phyloP scores from a whole-genome alignment of 371 early-diverging fungal genomes.

The Dinochytrium kinnereticum region DNA sequence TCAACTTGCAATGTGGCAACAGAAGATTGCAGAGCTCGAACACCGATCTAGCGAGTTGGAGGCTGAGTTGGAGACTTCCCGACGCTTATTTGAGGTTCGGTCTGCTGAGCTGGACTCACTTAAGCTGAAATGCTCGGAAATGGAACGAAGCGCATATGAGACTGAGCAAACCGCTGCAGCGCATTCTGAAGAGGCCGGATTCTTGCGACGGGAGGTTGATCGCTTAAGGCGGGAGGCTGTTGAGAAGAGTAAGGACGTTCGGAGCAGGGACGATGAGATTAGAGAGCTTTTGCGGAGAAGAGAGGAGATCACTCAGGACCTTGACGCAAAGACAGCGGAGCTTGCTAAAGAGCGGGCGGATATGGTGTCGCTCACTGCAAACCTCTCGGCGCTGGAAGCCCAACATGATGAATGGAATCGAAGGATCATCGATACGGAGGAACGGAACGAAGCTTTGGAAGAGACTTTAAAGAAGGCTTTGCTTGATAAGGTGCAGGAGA shows the following conservation, averaged over 20 bases:
- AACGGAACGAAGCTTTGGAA: constrained; percentile 5
- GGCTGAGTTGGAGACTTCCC: constrained; percentile 52
- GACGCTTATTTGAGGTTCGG: constrained; percentile 52
- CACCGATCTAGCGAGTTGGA: constrained; percentile 43
- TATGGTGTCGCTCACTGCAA: neutral
- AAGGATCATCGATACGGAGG: constrained; percentile 22
- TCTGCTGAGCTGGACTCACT: constrained; percentile 49
- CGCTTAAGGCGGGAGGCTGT: constrained; percentile 23
- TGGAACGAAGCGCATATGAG: constrained; percentile 49
- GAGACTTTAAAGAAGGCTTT: constrained; percentile 7
- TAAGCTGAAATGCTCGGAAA: constrained; percentile 41
- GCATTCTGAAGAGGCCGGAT: constrained; percentile 28
- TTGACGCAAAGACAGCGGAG: constrained; percentile 8
- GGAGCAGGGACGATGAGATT: constrained; percentile 18
- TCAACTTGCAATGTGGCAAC: constrained; percentile 34
- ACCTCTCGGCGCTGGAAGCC: constrained; percentile 26
- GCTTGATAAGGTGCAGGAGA: constrained; percentile 5
- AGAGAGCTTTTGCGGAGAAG: neutral
- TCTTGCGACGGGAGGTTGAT: constrained; percentile 29
- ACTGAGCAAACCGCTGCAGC: constrained; percentile 32
- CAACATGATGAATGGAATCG: constrained; percentile 22
- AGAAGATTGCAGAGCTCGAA: constrained; percentile 40
- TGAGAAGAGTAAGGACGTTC: neutral
- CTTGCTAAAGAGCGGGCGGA: constrained; percentile 20
- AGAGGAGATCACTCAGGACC: constrained; percentile 1